Base-by-base conservation (phyloP, 225 moss, liverwort and hornwort genomes). In the Bryum argenteum region DNA sequence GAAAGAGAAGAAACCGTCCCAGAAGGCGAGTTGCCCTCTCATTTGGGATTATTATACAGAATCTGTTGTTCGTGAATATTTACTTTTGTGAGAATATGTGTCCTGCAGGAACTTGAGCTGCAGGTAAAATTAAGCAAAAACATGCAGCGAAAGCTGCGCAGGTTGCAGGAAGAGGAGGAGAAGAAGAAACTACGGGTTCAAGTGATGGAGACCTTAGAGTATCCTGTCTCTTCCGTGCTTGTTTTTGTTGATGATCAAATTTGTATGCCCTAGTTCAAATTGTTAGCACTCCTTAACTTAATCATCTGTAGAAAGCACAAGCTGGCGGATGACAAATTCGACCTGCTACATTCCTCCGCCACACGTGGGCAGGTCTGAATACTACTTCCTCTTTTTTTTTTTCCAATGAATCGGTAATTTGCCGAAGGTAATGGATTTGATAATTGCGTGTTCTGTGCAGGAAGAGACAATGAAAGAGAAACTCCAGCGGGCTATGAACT, bases 141-240 rank as follows among this genome's bases (percentile, higher is more conserved):
- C 54, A 74, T 85, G 82, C 80, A 85, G 70, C 84, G 88, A 40
- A 88, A 88, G 77, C 73, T 88, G 45, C 88, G 85, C 11, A 88
- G 85, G 65, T 39, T 88, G 41, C 88, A 85, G 75, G 85, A 88
- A 78, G 88, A 88, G 61, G 80, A 84, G 60, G 88, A 88, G 75
- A 82, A 85, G 75, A 85, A 78, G 66, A 75, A 66, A 50, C 52
- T 78, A n/a, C 80, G 88, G 48, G 78, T 78, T 9, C 54, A 85
- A 71, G 82, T 88, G 43, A 66, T 88, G 80, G 82, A 85, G 62
- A 76, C 70, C 8, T 73, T 88, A 62, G 63, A 80, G 88, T 85
- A 87, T 87, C 87, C 87, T 69, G 56, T 78, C 55, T 71, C 51
- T 64, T 18, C 4, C 18, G 11, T 52, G 1, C 20, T 17, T 33